A percentile compares a stretch with the other conserved stretches of the same genome.
These are phyloP conservation scores for Colletotrichum sp. DNA, from an alignment of 2,329 filamentous ascomycete genomes.

Conservation along the genomic window DNA sequence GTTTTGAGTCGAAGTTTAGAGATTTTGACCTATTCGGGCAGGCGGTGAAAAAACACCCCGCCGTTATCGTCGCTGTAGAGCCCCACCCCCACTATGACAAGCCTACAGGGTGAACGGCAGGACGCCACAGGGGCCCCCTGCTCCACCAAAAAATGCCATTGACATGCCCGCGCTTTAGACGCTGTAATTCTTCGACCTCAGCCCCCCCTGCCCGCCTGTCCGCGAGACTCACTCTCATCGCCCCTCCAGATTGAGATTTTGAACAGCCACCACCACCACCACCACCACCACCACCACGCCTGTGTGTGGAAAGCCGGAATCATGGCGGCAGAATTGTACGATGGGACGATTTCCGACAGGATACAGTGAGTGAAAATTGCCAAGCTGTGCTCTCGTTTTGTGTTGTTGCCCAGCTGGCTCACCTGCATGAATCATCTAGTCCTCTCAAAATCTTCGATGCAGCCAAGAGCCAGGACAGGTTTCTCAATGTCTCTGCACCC, in stretches of 20 bases:
- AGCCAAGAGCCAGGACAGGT: conserved; percentile 55
- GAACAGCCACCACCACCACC: not conserved
- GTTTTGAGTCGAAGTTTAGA: conserved; percentile 12
- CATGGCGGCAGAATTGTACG: conserved; percentile 12
- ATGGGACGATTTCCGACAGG: conserved; percentile 16
- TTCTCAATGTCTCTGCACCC: conserved; percentile 66
- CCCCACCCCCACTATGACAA: conserved; percentile 19
- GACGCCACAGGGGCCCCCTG: conserved; percentile 4
- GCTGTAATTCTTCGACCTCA: conserved; percentile 4
- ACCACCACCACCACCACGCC: not conserved
- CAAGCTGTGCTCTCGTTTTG: not conserved
- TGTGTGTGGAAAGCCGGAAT: not conserved
- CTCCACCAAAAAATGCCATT: conserved; percentile 2
- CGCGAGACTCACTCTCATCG: not conserved
- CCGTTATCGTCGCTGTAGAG: conserved; percentile 7
- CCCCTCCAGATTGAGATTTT: not conserved
- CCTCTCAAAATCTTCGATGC: conserved; percentile 65
- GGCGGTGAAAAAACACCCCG: conserved; percentile 10
- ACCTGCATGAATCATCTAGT: conserved; percentile 36
- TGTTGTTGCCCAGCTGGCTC: not conserved
- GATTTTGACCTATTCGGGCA: not conserved
- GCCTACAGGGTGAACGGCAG: not conserved
- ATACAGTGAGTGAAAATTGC: conserved; percentile 2
- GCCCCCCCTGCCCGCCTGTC: not conserved
- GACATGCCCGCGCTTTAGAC: not conserved